Conservation (phyloP, 306 rosid species). For the Albizia julibrissin region DNA sequence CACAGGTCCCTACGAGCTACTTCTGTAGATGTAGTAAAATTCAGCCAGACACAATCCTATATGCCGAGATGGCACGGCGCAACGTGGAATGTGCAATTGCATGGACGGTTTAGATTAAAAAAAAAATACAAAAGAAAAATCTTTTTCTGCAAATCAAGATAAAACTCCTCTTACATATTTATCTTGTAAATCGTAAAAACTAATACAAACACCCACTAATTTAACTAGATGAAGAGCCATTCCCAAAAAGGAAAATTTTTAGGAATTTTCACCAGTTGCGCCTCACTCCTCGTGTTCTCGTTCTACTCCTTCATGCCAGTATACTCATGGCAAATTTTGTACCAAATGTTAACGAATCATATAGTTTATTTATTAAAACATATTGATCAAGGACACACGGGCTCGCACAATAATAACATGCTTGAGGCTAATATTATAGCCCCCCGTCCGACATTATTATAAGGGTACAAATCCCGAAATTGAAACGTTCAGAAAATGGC, state of each 20-base stretch:
- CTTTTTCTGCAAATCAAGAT: too few relatives aligned
- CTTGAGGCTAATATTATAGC: neutral
- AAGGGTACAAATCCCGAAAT: constrained; percentile 6
- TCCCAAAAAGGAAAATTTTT: too few relatives aligned
- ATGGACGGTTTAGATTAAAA: neutral
- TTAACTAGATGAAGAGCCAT: too few relatives aligned
- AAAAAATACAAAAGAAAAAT: too few relatives aligned
- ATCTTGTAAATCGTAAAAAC: too few relatives aligned
- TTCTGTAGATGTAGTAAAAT: too few relatives aligned
- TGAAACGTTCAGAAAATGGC: constrained; percentile 7
- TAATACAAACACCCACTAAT: too few relatives aligned
- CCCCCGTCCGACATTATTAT: neutral
- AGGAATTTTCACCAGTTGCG: neutral
- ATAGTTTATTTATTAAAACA: neutral
- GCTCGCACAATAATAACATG: neutral
- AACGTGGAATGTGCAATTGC: neutral
- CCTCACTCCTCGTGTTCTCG: neutral
- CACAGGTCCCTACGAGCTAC: too few relatives aligned
- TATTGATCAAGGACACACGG: neutral
- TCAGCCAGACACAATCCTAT: too few relatives aligned
- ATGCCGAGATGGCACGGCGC: too few relatives aligned
- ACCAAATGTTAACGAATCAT: neutral
- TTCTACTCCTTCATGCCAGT: neutral
- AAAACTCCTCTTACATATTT: too few relatives aligned
- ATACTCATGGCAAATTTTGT: neutral